phyloP scores from a whole-genome alignment of 208 protist genomes.

The Leishmania major region DNA sequence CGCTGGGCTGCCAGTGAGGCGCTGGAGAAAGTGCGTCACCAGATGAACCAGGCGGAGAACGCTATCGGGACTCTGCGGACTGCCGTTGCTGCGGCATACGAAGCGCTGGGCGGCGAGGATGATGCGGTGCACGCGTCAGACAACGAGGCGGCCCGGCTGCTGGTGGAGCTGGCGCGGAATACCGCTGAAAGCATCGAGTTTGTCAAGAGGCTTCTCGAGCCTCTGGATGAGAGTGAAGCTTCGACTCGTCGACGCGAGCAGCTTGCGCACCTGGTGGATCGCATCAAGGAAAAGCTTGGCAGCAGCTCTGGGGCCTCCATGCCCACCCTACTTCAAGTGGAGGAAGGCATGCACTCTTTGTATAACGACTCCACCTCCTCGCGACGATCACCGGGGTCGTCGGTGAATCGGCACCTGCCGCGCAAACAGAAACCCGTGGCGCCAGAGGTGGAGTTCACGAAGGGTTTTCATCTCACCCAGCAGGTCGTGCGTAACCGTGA shows the following conservation, averaged over 20 bases:
- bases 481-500: background rate
- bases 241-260: slow-evolving; percentile 9
- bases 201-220: slow-evolving; percentile 18
- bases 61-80: slow-evolving; percentile 36
- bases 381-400: slow-evolving; percentile 6
- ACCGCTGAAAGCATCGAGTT: slow-evolving; percentile 15
- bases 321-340: background rate
- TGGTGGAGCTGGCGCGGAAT: slow-evolving; percentile 24
- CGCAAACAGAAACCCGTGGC: slow-evolving; percentile 39
- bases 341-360: background rate
- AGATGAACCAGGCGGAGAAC: slow-evolving; percentile 28
- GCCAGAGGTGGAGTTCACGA: slow-evolving; percentile 17
- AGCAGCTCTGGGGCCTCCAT: background rate
- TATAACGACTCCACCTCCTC: slow-evolving; percentile 3
- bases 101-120: slow-evolving; percentile 42
- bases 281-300: slow-evolving; percentile 13
- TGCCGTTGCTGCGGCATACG: slow-evolving; percentile 35
- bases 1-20: background rate
- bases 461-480: slow-evolving; percentile 22
- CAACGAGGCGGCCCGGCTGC: slow-evolving; percentile 6
- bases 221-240: background rate
- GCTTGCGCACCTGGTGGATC: slow-evolving; percentile 9
- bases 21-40: slow-evolving; percentile 32
- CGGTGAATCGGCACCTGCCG: slow-evolving; percentile 11
- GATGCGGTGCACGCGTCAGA: slow-evolving; percentile 13